Evolutionary conservation across 1,284 basidiomycete species (phyloP), one percentile per base, ranked within the genome.

Genomic region (Sporisorium sorghi): DNA sequence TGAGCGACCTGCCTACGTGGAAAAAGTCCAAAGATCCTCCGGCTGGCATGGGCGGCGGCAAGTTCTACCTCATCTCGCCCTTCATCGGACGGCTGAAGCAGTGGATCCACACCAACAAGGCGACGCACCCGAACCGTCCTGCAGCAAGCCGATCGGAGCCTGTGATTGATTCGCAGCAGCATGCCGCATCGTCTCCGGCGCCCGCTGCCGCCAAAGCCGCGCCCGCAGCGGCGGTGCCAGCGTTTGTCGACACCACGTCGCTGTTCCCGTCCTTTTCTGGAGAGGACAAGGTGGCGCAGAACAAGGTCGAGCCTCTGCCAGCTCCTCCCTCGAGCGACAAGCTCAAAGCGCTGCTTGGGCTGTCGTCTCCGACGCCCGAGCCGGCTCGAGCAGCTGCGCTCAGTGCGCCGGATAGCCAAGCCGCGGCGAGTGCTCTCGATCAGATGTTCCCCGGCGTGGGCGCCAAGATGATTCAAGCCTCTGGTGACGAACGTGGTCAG

Each of bases 1-100:
- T 99, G 47, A 87, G 88, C 32, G 94, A 98, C 84, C 87, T 99
- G 23, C 97, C 97, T 0, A 94, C 93, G 0, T 99, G 94, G 94
- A 93, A 90, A 83, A 90, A 91, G 67, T 91, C 91, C 79, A 91
- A 90, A 86, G 82, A 79, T 40, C 90, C 30, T 89, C 74, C 76
- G 28, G 76, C 77, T 53, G 78, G 73, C 74, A 67, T 79, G 51
- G 85, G 86, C 53, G 85, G 86, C 53, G 86, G 93, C 57, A 94
- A 93, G 83, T 98, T 97, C 86, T 99, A 97, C 86, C 88, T 97
- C 79, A 94, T 99, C 52, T 91, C 93, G 2, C 96, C 96, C 1
- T 98, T 99, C 86, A 93, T 98, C 64, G 77, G 73, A 28, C 73
- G 80, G 4, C 56, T 84, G 23, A 81, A 78, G 55, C 79, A 78